Conservation (phyloP, 805 yeast species). For the Suhomyces prunicola region DNA sequence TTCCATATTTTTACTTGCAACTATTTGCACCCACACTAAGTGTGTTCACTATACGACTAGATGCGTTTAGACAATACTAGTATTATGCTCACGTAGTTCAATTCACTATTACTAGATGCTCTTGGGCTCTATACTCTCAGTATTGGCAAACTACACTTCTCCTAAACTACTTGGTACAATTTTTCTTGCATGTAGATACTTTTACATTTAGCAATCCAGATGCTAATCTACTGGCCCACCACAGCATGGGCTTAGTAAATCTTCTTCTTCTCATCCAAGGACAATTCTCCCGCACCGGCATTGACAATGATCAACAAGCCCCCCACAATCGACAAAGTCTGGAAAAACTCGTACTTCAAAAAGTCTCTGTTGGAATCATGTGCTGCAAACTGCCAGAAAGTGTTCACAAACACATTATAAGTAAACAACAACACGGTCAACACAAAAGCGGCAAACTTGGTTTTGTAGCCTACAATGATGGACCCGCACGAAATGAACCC, state of each 20-base stretch:
- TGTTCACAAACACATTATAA: constrained; percentile 77
- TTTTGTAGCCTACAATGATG: constrained; percentile 88
- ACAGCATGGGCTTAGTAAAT: constrained; percentile 47
- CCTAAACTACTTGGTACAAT: no score
- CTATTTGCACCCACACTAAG: no score
- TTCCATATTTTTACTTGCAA: no score
- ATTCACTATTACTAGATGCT: no score
- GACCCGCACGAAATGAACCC: constrained; percentile 71
- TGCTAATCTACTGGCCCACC: no score
- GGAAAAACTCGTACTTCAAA: constrained; percentile 89
- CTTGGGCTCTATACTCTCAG: no score
- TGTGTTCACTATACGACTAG: no score
- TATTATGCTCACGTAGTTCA: no score
- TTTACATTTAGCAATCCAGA: no score
- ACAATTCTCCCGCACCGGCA: constrained; percentile 94
- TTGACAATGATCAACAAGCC: constrained; percentile 87
- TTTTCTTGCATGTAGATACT: no score
- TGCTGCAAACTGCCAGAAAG: constrained; percentile 78
- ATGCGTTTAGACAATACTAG: no score
- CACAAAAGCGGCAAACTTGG: constrained; percentile 78
- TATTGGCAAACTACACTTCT: no score
- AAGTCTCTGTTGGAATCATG: constrained; percentile 81
- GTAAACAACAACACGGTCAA: constrained; percentile 66
- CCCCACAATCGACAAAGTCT: constrained; percentile 91
- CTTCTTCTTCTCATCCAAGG: constrained; percentile 94